phyloP scores from a whole-genome alignment of 148 eudicot species.

The Rhododendron griersonianum region DNA sequence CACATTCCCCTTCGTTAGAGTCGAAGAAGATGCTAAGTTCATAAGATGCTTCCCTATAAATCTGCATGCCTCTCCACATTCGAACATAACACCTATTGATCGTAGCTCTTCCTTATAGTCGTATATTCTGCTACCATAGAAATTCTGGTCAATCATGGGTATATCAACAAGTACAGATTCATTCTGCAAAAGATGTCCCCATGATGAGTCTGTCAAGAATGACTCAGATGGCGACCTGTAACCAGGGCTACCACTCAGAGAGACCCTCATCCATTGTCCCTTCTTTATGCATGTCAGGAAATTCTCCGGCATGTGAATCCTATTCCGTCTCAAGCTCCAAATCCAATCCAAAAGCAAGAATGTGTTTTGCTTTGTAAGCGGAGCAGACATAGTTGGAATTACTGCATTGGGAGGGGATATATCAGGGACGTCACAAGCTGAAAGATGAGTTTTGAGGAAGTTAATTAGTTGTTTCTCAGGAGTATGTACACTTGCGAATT shows the following conservation, averaged over 20 bases:
- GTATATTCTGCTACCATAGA: slow-evolving; percentile 41
- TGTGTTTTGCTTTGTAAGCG: slow-evolving; percentile 38
- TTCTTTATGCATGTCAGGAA: slow-evolving; percentile 39
- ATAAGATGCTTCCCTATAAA: slow-evolving; percentile 51
- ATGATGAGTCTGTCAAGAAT: slow-evolving; percentile 36
- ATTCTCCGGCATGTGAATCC: slow-evolving; percentile 22
- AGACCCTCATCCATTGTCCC: slow-evolving; percentile 55
- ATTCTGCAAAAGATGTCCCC: slow-evolving; percentile 41
- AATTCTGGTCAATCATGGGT: slow-evolving; percentile 43
- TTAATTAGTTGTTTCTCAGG: slow-evolving; percentile 21
- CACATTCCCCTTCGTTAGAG: slow-evolving; percentile 42
- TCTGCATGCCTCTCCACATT: slow-evolving; percentile 37
- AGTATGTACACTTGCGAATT: slow-evolving; percentile 26
- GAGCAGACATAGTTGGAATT: slow-evolving; percentile 37
- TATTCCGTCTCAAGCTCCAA: slow-evolving; percentile 17
- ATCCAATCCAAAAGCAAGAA: slow-evolving; percentile 62
- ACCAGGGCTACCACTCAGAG: slow-evolving; percentile 32
- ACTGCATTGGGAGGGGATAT: slow-evolving; percentile 49
- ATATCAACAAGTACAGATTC: slow-evolving; percentile 51
- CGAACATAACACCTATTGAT: slow-evolving; percentile 52
- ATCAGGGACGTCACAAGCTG: slow-evolving; percentile 56
- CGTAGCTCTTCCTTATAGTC: slow-evolving; percentile 46
- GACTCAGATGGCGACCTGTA: slow-evolving; percentile 52
- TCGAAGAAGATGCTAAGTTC: slow-evolving; percentile 29
- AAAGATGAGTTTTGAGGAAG: slow-evolving; percentile 29